These are phyloP conservation scores for Penicillium psychrosexuale DNA, from an alignment of 2,329 filamentous ascomycete genomes.

Conservation along the genomic window DNA sequence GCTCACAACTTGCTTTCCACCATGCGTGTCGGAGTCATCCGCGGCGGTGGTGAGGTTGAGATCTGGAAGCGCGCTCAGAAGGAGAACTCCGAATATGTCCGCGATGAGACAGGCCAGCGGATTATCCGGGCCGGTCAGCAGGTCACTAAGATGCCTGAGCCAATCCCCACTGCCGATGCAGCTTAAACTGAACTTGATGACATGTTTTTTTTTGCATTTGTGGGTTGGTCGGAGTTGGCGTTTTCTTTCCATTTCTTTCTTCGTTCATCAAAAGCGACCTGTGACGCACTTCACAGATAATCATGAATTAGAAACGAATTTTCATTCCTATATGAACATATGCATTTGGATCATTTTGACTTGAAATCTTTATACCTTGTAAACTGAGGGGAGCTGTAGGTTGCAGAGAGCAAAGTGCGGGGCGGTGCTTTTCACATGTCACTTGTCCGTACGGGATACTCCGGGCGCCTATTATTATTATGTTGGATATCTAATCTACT, in stretches of 20 bases:
- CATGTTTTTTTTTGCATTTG: constrained; percentile 24
- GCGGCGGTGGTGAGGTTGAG: constrained; percentile 83
- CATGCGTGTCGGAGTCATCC: constrained; percentile 83
- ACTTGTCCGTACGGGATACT: not conserved
- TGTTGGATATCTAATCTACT: not conserved
- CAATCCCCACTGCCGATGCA: constrained; percentile 77
- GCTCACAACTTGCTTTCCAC: constrained; percentile 85
- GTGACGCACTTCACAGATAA: constrained; percentile 22
- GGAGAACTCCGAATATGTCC: constrained; percentile 73
- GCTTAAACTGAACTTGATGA: constrained; percentile 46
- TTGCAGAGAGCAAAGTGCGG: not conserved
- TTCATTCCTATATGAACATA: not conserved
- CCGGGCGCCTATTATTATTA: not conserved
- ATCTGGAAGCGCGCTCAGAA: constrained; percentile 86
- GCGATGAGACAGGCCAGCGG: constrained; percentile 74
- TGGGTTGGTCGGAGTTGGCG: constrained; percentile 20
- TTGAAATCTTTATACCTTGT: not conserved
- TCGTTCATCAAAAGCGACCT: constrained; percentile 20
- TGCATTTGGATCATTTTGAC: no score
- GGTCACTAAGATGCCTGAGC: constrained; percentile 76
- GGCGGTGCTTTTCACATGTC: not conserved
- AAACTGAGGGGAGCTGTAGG: not conserved
- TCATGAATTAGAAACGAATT: constrained; percentile 29
- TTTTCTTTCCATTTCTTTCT: constrained; percentile 11
- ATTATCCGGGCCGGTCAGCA: constrained; percentile 84